Conservation (phyloP, 2,329 filamentous ascomycete genomes). For the Diplodia sapinea region DNA sequence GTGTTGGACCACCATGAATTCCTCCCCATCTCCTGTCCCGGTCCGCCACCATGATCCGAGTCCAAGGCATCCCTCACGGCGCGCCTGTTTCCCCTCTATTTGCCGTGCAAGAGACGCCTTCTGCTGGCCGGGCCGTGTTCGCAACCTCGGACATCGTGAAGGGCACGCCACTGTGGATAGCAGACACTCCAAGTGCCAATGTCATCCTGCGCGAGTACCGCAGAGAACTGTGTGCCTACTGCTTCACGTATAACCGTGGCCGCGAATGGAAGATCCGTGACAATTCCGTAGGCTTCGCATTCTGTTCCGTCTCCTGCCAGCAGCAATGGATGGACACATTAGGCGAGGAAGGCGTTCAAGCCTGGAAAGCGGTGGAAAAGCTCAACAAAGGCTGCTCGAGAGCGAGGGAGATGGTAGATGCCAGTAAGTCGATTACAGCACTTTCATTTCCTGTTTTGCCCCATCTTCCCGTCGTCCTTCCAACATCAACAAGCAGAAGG, state of each 20-base stretch:
- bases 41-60: background rate
- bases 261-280: conserved; percentile 50
- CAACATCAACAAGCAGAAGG: background rate
- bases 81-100: conserved; percentile 40
- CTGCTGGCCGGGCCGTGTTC: conserved; percentile 54
- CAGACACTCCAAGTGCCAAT: conserved; percentile 47
- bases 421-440: conserved; percentile 9
- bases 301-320: conserved; percentile 49
- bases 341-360: conserved; percentile 38
- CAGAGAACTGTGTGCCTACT: conserved; percentile 56
- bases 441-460: background rate
- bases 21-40: background rate
- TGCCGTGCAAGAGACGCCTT: conserved; percentile 49
- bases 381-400: conserved; percentile 42
- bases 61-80: conserved; percentile 10
- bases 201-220: conserved; percentile 55
- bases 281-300: conserved; percentile 49
- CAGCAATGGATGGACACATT: conserved; percentile 43
- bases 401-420: conserved; percentile 38
- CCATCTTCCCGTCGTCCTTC: background rate
- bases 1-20: conserved; percentile 14
- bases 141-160: conserved; percentile 45
- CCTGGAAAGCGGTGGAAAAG: conserved; percentile 45
- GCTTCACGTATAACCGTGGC: conserved; percentile 55
- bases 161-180: conserved; percentile 46